A percentile compares a stretch with the other conserved stretches of the same genome.
Evolutionary conservation across 768 basidiomycete species (phyloP).

Genomic region (Mrakia blollopis): DNA sequence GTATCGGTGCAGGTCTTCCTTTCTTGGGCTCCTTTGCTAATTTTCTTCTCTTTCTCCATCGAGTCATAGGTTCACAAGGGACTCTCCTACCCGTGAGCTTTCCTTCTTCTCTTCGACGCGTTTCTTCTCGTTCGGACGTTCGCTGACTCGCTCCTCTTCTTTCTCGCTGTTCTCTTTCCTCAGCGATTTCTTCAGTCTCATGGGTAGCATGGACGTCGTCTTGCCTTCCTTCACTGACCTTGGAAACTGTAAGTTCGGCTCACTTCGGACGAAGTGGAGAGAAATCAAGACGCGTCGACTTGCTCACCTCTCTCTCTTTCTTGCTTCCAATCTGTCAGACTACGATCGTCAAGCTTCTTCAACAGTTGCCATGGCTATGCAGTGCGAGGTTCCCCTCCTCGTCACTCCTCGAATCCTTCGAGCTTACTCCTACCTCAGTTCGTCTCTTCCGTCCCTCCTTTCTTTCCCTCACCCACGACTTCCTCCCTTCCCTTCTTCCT

Average conservation of each 20-base stretch:
- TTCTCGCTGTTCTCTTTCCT: too few relatives aligned
- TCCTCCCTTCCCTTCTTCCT: not conserved
- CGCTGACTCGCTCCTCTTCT: too few relatives aligned
- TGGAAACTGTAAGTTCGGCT: not conserved
- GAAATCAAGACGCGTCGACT: not conserved
- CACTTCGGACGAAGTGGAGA: not conserved
- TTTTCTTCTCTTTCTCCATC: too few relatives aligned
- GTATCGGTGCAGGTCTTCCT: too few relatives aligned
- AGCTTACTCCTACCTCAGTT: slow-evolving; percentile 12
- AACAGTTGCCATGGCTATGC: slow-evolving; percentile 12
- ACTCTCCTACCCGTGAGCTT: not conserved
- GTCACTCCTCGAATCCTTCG: not conserved
- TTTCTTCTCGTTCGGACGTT: too few relatives aligned
- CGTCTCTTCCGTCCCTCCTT: too few relatives aligned
- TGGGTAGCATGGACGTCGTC: slow-evolving; percentile 7
- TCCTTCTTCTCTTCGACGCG: too few relatives aligned
- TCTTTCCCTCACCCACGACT: not conserved
- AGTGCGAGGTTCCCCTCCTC: slow-evolving; percentile 16
- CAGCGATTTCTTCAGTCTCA: slow-evolving; percentile 9
- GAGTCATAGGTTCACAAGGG: not conserved
- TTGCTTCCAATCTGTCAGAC: not conserved
- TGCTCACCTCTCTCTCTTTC: not conserved
- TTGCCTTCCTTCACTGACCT: not conserved
- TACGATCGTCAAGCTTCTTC: slow-evolving; percentile 10
- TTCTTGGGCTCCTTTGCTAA: too few relatives aligned